Base-by-base conservation (phyloP, 192 early-diverging fungal species). In the Oehlia diaphana region DNA sequence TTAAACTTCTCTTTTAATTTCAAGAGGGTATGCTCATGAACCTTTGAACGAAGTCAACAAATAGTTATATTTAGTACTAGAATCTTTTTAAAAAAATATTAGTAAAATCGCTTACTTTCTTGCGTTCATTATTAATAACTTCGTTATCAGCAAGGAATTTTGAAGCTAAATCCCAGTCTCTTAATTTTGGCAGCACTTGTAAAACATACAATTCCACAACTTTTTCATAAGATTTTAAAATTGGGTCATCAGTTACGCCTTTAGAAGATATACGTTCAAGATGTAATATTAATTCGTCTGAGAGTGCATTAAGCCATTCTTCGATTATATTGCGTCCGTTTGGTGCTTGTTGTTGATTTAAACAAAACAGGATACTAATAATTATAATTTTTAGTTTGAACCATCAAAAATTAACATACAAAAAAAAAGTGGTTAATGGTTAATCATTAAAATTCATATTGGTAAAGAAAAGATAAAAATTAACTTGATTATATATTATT, bases 161-260 rank as follows among this genome's bases (percentile, higher is more conserved):
- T 26, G 42, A 67, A 3, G 85, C 85, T 74, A 19, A 76, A 53
- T 62, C 78, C 85, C 85, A 86, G 28, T 86, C 85, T n/a, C 78
- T 80, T 2, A 86, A 62, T 61, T 82, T 83, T 64, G 85, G 77
- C 31, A 86, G 63, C 10, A 84, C 83, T 77, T 86, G 81, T 61
- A 86, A 69, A 65, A 86, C 28, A 61, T 86, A 86, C 16, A 86
- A 53, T 19, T 86, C 82, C 16, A 86, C 81, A 10, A 86, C 62
- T 44, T 82, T 76, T 62, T 84, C 85, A 69, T 86, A 86, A 42
- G 78, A 81, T n/a, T 77, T 86, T 81, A 86, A 81, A 35, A 84
- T 61, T 26, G 81, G 77, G 44, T 86, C 81, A 74, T 82, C 80
- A 3, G n/a, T 72, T n/a, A 31, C 76, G 2, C 49, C 23, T 9